A percentile compares a stretch with the other conserved stretches of the same genome.
phyloP scores from a whole-genome alignment of 495 filamentous ascomycete genomes.

The Tuber calosporum region DNA sequence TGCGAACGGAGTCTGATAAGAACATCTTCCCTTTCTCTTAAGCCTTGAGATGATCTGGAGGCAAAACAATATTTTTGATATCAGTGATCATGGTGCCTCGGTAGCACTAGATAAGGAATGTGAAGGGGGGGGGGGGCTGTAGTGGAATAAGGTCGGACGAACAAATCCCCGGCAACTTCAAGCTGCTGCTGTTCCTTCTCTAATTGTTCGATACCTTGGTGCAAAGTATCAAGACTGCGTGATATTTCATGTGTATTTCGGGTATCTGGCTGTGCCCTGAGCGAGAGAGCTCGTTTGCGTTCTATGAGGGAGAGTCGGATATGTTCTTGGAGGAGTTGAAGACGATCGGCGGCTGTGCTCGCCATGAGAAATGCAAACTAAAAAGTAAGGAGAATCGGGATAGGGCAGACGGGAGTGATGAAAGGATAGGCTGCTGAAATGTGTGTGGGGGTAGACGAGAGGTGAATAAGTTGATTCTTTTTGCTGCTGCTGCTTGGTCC shows the following conservation, averaged over 20 bases:
- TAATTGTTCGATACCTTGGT: constrained; percentile 70
- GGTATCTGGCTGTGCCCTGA: constrained; percentile 74
- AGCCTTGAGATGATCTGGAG: constrained; percentile 26
- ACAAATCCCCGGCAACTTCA: constrained; percentile 55
- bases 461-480: neutral
- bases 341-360: constrained; percentile 51
- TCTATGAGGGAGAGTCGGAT: constrained; percentile 76
- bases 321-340: constrained; percentile 68
- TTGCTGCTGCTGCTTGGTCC: neutral
- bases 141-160: constrained; percentile 20
- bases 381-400: neutral
- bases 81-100: constrained; percentile 7
- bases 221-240: constrained; percentile 75
- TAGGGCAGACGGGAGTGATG: constrained; percentile 5
- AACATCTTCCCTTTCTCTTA: constrained; percentile 43
- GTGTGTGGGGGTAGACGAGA: constrained; percentile 1
- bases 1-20: constrained; percentile 53
- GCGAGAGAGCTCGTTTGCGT: constrained; percentile 76
- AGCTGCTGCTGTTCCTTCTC: constrained; percentile 60
- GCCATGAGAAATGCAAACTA: constrained; percentile 47
- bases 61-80: neutral
- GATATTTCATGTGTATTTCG: constrained; percentile 81
- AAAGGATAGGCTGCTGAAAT: constrained; percentile 8
- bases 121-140: constrained; percentile 1
- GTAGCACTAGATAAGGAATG: neutral